These are phyloP conservation scores for Pseudogymnoascus sp. DNA, from an alignment of 2,329 filamentous ascomycete genomes.

Conservation along the genomic window DNA sequence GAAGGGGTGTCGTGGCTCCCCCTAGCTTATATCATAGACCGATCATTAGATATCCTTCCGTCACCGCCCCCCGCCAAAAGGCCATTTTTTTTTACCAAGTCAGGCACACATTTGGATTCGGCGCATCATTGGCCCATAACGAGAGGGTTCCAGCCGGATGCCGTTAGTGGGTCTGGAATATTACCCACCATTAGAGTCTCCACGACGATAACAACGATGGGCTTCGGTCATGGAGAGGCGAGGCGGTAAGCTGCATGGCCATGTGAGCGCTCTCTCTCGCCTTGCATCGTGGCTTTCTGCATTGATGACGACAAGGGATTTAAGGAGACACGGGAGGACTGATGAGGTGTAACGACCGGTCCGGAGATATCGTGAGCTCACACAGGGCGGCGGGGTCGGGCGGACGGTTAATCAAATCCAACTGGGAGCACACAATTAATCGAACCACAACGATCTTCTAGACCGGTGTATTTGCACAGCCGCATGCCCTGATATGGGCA, in stretches of 20 bases:
- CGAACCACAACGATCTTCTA: not conserved
- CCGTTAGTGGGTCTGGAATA: not conserved
- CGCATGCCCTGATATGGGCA: not conserved
- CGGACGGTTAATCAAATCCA: not conserved
- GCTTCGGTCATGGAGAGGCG: not conserved
- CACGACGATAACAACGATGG: not conserved
- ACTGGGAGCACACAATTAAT: not conserved
- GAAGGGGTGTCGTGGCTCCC: not conserved
- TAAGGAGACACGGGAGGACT: not conserved
- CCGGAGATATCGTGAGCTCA: slow-evolving; percentile 1
- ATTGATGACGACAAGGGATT: not conserved
- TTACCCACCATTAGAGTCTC: not conserved
- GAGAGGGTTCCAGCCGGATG: slow-evolving; percentile 4
- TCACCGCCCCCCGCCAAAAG: not conserved
- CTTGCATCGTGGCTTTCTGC: not conserved
- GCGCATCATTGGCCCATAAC: not conserved
- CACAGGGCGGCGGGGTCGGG: not conserved
- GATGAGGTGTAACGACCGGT: not conserved
- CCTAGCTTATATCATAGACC: not conserved
- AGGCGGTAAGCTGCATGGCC: not conserved
- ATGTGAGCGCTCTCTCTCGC: not conserved
- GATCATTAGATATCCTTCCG: not conserved
- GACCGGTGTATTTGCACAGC: not conserved
- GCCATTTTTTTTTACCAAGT: not conserved
- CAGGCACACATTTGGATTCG: not conserved